A percentile compares a stretch with the other conserved stretches of the same genome.
Evolutionary conservation across 495 filamentous ascomycete species (phyloP).

Genomic region (Neurospora hispaniola): DNA sequence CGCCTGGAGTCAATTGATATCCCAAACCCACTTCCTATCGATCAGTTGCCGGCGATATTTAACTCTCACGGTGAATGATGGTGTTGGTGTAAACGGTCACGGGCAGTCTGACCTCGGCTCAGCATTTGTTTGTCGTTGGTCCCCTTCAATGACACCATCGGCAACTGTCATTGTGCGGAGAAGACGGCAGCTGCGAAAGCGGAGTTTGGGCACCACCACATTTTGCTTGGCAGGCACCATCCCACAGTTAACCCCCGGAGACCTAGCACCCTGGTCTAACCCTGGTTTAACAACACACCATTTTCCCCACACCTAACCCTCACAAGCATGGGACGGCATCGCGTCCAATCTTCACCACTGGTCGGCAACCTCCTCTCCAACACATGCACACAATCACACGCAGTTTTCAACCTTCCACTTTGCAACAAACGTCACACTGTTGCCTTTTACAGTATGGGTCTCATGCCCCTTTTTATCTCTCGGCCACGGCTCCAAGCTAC

Average conservation of each 20-base stretch:
- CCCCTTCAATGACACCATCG: background rate
- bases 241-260: background rate
- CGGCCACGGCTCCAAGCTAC: background rate
- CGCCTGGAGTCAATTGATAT: background rate
- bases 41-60: background rate
- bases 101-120: background rate
- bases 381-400: background rate
- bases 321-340: background rate
- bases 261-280: background rate
- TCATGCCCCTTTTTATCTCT: background rate
- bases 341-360: background rate
- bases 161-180: background rate
- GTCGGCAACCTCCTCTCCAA: background rate
- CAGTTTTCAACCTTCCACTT: background rate
- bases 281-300: background rate
- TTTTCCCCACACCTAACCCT: background rate
- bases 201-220: background rate
- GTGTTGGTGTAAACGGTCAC: background rate
- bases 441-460: background rate
- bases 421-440: background rate
- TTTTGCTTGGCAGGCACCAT: background rate
- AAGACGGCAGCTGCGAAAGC: background rate
- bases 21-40: background rate
- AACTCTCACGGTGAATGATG: background rate
- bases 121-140: background rate